These are phyloP conservation scores for Pochonia chlamydosporia DNA, from an alignment of 2,329 filamentous ascomycete genomes.

Conservation along the genomic window DNA sequence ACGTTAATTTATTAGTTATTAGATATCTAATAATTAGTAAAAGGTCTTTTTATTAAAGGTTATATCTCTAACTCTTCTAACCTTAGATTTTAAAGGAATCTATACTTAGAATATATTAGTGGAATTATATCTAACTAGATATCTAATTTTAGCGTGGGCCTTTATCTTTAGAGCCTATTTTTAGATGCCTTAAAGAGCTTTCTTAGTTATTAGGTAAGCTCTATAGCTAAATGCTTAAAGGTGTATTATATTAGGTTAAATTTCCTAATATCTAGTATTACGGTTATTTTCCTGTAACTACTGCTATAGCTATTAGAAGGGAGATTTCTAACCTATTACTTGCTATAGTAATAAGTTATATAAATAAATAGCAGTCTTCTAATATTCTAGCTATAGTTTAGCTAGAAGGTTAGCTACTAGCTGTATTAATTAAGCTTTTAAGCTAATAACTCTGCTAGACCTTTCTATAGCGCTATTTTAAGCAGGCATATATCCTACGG, in stretches of 20 bases:
- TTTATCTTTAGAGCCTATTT: slow-evolving; percentile 1
- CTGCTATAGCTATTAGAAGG: too few species aligned
- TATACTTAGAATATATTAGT: slow-evolving; percentile 6
- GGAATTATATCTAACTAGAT: slow-evolving; percentile 7
- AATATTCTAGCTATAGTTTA: slow-evolving; percentile 2
- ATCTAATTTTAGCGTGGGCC: slow-evolving; percentile 2
- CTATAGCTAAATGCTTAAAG: not conserved
- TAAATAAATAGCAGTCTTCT: slow-evolving; percentile 2
- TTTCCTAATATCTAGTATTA: not conserved
- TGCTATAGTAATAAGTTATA: slow-evolving; percentile 1
- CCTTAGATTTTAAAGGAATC: not conserved
- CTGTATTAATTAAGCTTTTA: not conserved
- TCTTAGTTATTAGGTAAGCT: slow-evolving; percentile 3
- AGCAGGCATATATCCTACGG: not conserved
- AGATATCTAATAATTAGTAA: slow-evolving; percentile 2
- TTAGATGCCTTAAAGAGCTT: slow-evolving; percentile 1
- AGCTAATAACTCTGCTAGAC: not conserved
- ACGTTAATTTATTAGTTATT: not conserved
- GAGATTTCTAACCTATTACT: not conserved
- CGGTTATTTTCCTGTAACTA: slow-evolving; percentile 1
- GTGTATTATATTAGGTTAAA: not conserved
- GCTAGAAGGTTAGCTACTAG: too few species aligned
- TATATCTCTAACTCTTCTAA: too few species aligned
- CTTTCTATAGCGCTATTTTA: not conserved
- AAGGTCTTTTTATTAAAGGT: slow-evolving; percentile 7